phyloP scores from a whole-genome alignment of 257 asterid species.

The Nicotiana attenuata region DNA sequence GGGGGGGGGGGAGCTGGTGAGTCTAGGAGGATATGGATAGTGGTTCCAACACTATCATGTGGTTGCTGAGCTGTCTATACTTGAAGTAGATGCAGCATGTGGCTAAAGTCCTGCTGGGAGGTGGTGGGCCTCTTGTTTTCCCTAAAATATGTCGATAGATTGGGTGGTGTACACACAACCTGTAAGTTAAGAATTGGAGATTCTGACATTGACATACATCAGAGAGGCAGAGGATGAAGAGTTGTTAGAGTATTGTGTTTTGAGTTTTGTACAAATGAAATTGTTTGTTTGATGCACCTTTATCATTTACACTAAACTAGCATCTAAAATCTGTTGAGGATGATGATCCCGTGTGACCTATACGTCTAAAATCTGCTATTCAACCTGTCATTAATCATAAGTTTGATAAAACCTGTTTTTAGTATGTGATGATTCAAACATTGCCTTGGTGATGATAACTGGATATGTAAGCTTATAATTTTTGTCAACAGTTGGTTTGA shows the following conservation, averaged over 20 bases:
- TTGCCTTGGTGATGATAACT: no score
- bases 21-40: background rate
- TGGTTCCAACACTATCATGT: background rate
- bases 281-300: no score
- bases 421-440: no score
- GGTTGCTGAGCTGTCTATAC: background rate
- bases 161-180: background rate
- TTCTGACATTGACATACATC: background rate
- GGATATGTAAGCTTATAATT: no score
- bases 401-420: no score
- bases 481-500: no score
- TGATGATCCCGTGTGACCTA: no score
- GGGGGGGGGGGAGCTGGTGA: background rate
- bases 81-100: background rate
- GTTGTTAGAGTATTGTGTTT: background rate
- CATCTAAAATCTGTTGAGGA: no score
- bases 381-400: no score
- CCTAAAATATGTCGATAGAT: background rate
- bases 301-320: no score
- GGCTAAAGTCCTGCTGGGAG: background rate
- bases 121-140: background rate
- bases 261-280: no score
- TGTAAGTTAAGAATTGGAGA: background rate
- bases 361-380: no score
- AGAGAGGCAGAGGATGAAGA: background rate